Evolutionary conservation across 2,329 filamentous ascomycete species (phyloP), one percentile per base, ranked within the genome.

Genomic region (Kalmusia sp.): DNA sequence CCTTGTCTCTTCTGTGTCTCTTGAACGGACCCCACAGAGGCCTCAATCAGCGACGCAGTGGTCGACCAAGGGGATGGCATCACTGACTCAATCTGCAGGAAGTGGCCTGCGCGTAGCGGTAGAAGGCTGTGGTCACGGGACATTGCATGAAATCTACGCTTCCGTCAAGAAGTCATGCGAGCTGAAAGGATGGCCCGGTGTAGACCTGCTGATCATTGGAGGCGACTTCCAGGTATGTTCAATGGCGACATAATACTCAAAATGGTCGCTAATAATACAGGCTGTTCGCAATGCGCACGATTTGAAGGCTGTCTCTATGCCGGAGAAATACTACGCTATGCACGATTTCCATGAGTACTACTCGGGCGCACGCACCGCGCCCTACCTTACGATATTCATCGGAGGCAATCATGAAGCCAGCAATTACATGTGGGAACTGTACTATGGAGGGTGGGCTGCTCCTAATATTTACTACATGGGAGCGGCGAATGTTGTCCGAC

Each of bases 401-500:
- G 93, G 88, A 37, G 95, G 95, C 2, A 99, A 99, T 70, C 95
- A 99, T 68, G 95, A 99, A 77, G 93, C 95, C 0, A 90, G 90
- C 67, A 92, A 90, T 45, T 87, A 98, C 74, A 80, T 96, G 4
- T 95, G 88, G 80, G 95, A 99, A 76, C 84, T 99, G 0, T 96
- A 91, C 78, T 96, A 98, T 70, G 95, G 95, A 46, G 95, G 95
- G 45, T 99, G 95, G 95, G 95, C 92, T 5, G 93, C 93, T 6
- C 92, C 92, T 7, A 96, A 95, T 63, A 98, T 99, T 59, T 99
- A 97, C 80, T 99, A 97, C 76, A 83, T 98, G 73, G 95, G 95
- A 43, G 91, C 92, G 28, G 92, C 95, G 54, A 97, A 96, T 69
- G 88, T 99, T 7, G 72, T 99, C 34, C 87, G 89, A 15, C 80